These are phyloP conservation scores for Huiozyma naganishii DNA, from an alignment of 805 yeast genomes.

Conservation along the genomic window DNA sequence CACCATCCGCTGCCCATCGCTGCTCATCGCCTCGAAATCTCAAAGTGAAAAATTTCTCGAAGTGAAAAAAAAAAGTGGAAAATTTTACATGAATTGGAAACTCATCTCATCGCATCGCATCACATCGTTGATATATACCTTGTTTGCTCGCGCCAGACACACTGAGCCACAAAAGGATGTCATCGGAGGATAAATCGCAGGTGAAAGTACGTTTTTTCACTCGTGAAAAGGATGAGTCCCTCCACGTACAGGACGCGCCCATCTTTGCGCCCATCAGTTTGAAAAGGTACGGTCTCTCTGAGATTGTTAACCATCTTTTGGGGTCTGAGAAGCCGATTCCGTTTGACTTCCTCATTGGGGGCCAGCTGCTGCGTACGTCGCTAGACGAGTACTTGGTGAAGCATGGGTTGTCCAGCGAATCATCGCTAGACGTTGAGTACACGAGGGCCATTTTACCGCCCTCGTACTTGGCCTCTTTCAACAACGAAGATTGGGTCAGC, in stretches of 20 bases:
- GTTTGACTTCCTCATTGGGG: conserved; percentile 85
- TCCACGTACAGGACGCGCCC: conserved; percentile 72
- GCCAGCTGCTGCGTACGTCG: conserved; percentile 66
- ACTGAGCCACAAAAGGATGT: conserved; percentile 1
- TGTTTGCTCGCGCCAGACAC: neutral
- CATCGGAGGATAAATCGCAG: conserved; percentile 40
- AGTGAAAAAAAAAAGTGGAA: neutral
- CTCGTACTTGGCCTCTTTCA: conserved; percentile 75
- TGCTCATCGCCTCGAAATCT: neutral
- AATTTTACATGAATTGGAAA: conserved; percentile 3
- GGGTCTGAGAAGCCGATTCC: conserved; percentile 57
- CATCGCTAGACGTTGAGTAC: conserved; percentile 71
- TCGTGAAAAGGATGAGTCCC: conserved; percentile 63
- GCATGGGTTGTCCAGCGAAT: conserved; percentile 75
- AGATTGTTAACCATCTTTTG: conserved; percentile 85
- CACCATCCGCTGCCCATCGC: neutral
- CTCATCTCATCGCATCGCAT: conserved; percentile 16
- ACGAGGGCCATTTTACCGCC: conserved; percentile 92
- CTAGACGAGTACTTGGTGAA: conserved; percentile 67
- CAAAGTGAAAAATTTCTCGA: neutral
- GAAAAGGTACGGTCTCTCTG: conserved; percentile 87
- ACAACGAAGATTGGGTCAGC: conserved; percentile 94
- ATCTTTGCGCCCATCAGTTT: conserved; percentile 77
- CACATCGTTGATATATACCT: neutral
- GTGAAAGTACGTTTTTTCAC: conserved; percentile 77